Evolutionary conservation across 345 rosid genomes (phyloP), one percentile per base, ranked within the genome.

Genomic region (Nephelium lappaceum): DNA sequence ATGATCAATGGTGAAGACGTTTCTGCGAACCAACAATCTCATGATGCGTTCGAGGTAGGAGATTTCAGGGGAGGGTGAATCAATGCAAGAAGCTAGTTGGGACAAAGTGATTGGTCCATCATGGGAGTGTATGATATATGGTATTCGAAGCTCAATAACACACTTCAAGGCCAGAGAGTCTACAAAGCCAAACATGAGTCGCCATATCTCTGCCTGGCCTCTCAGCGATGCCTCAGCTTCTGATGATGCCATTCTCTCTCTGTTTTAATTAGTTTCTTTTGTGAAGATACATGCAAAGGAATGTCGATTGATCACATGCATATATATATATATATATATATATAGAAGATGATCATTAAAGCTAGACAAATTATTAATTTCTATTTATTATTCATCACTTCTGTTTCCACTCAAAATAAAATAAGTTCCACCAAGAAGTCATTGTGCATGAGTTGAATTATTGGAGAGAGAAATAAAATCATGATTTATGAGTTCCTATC

Each of bases 91-190:
- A 75, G 83, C 81, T 0, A 87, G 80, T 2, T 80, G 47, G 7
- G 75, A 72, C 19, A 72, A 5, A 78, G 82, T 64, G 55, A 82
- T 42, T 0, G 77, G 76, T 57, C 60, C 42, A 6, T 71, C 83
- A 15, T 72, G 65, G 21, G 75, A 72, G 31, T 55, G 27, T 18
- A 87, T 83, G 8, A 83, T 81, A 6, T 84, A 82, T 9, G 89
- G 67, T 43, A 84, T 42, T 2, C 71, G 18, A 10, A 86, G 86
- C 80, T 84, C 84, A 6, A 86, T 76, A 8, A 81, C 79, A 75
- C 78, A 78, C 23, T 74, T 86, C 67, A 84, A 57, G 0, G 64
- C 84, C 79, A 86, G 77, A 4, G 86, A 78, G 42, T 81, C 83
- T 4, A 69, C 80, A 3, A 73, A 78, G 4, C 75, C 81, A 23